Evolutionary conservation across 2,329 filamentous ascomycete species (phyloP).

Genomic region (Raffaelea ambrosiae): DNA sequence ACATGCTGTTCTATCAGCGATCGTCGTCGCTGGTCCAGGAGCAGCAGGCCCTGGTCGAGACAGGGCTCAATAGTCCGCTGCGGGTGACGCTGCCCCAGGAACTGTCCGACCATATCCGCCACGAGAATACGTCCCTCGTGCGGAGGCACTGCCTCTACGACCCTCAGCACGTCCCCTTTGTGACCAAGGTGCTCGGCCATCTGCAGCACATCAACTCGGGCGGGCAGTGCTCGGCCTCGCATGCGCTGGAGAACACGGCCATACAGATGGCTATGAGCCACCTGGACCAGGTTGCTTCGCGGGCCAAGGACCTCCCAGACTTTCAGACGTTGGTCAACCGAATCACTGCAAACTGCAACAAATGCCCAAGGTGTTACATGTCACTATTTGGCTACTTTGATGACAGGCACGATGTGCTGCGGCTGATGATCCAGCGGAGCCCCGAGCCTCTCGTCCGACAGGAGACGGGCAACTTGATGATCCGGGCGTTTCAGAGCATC

Average conservation of each 20-base stretch:
- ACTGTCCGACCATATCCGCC: slow-evolving; percentile 51
- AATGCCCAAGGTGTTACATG: slow-evolving; percentile 46
- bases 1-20: slow-evolving; percentile 96
- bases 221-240: slow-evolving; percentile 37
- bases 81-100: slow-evolving; percentile 34
- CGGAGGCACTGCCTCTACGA: slow-evolving; percentile 76
- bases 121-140: slow-evolving; percentile 65
- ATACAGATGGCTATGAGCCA: slow-evolving; percentile 54
- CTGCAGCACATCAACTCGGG: slow-evolving; percentile 37
- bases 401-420: slow-evolving; percentile 46
- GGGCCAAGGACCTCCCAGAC: slow-evolving; percentile 59
- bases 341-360: slow-evolving; percentile 39
- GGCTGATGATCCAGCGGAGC: slow-evolving; percentile 56
- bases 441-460: slow-evolving; percentile 47
- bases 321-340: slow-evolving; percentile 38
- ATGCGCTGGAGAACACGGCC: slow-evolving; percentile 37
- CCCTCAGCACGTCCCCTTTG: slow-evolving; percentile 58
- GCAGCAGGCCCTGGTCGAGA: slow-evolving; percentile 34
- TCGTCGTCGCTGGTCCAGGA: slow-evolving; percentile 53
- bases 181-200: slow-evolving; percentile 52
- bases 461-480: slow-evolving; percentile 41
- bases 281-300: slow-evolving; percentile 66
- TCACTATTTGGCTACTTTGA: slow-evolving; percentile 55
- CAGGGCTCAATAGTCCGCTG: slow-evolving; percentile 28
- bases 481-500: slow-evolving; percentile 43